Percentiles rank a stretch among this genome's conserved stretches.
Conservation (phyloP, 2,329 filamentous ascomycete genomes). For the Beauveria sp. region DNA sequence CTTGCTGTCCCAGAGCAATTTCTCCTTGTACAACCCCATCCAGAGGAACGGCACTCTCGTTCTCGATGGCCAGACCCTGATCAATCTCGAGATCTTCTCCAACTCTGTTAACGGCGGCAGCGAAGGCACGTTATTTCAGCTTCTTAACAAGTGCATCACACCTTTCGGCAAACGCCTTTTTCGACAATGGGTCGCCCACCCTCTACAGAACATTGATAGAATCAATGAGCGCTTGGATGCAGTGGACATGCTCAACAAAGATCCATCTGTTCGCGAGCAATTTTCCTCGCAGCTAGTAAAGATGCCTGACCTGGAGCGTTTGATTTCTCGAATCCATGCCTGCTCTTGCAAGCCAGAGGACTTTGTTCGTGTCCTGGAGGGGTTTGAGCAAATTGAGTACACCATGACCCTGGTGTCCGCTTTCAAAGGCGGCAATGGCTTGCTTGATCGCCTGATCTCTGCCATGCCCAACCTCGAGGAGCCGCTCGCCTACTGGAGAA, state of each 20-base stretch:
- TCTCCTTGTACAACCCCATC: constrained; percentile 87
- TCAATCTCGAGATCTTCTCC: constrained; percentile 95
- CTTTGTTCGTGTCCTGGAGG: constrained; percentile 87
- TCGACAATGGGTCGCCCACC: constrained; percentile 95
- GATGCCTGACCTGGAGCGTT: constrained; percentile 86
- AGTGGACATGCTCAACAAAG: constrained; percentile 84
- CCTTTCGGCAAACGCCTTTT: constrained; percentile 96
- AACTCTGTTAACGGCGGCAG: constrained; percentile 82
- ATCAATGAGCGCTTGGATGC: constrained; percentile 94
- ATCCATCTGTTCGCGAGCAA: constrained; percentile 71
- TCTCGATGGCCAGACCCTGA: constrained; percentile 89
- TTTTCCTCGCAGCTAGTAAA: constrained; percentile 84
- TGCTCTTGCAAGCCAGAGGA: constrained; percentile 85
- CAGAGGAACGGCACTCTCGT: constrained; percentile 83
- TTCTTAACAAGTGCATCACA: constrained; percentile 90
- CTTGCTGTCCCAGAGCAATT: constrained; percentile 82
- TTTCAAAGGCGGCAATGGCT: constrained; percentile 68
- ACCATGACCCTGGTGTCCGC: constrained; percentile 73
- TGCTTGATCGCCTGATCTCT: constrained; percentile 75
- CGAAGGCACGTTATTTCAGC: constrained; percentile 81
- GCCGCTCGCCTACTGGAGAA: constrained; percentile 77
- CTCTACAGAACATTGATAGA: constrained; percentile 73
- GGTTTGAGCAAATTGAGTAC: constrained; percentile 96
- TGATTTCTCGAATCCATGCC: constrained; percentile 92
- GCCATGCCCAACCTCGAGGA: constrained; percentile 78